phyloP scores from a whole-genome alignment of 2,329 filamentous ascomycete species.

The Xylariaceae sp. region DNA sequence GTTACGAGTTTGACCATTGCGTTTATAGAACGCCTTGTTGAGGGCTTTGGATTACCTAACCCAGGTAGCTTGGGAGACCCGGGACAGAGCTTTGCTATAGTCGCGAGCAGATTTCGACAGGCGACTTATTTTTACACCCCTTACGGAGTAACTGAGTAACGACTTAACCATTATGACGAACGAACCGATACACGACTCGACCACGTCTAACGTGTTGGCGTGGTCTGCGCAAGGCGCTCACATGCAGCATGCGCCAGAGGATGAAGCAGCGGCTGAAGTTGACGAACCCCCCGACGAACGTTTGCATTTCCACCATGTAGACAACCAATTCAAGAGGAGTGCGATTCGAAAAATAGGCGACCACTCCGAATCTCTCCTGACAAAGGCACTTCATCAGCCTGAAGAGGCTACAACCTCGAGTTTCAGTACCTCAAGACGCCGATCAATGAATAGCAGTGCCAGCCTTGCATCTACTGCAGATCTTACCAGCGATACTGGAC shows the following conservation, averaged over 20 bases:
- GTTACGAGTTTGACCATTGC: conserved; percentile 8
- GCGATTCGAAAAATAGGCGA: conserved; percentile 52
- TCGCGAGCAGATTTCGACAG: conserved; percentile 5
- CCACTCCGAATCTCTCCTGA: conserved; percentile 80
- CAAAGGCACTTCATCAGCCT: conserved; percentile 73
- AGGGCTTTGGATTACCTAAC: conserved; percentile 3
- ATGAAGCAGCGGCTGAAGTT: conserved; percentile 72
- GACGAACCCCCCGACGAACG: conserved; percentile 83
- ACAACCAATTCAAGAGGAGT: conserved; percentile 50
- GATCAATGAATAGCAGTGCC: conserved; percentile 77
- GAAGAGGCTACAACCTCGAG: conserved; percentile 54
- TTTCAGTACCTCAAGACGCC: conserved; percentile 47
- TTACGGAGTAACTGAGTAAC: conserved; percentile 6
- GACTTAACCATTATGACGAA: conserved; percentile 39
- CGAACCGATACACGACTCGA: conserved; percentile 41
- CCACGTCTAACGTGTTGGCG: conserved; percentile 47
- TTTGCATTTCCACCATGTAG: conserved; percentile 32
- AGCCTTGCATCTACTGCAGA: conserved; percentile 86
- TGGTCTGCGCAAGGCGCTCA: conserved; percentile 50
- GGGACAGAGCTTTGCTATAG: background rate
- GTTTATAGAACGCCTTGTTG: conserved; percentile 9
- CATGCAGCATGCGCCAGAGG: conserved; percentile 48
- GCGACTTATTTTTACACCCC: conserved; percentile 5
- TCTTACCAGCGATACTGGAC: conserved; percentile 89
- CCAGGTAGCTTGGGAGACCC: conserved; percentile 6